Conservation (phyloP, 441 rosid species). For the Eruca vesicaria region DNA sequence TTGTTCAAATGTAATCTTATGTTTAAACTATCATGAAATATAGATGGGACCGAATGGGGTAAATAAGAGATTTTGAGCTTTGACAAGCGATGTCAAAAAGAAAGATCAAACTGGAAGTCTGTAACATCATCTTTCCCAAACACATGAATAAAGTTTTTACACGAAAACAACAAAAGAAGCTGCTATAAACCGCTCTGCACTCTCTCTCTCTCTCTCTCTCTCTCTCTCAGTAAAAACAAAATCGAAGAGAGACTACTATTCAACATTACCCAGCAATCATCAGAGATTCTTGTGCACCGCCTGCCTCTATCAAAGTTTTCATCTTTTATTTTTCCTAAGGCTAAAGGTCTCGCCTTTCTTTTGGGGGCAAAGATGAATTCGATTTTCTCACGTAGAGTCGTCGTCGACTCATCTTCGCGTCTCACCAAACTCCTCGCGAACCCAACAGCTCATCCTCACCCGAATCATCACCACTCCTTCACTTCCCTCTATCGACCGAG, state of each 20-base stretch:
- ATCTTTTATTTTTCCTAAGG: background rate
- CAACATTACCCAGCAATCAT: background rate
- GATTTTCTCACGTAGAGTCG: constrained; percentile 40
- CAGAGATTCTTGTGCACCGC: no score
- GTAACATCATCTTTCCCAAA: constrained; percentile 11
- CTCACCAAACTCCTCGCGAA: constrained; percentile 32
- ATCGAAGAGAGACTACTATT: background rate
- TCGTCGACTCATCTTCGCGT: constrained; percentile 42
- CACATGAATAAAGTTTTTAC: background rate
- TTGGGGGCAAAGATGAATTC: constrained; percentile 50
- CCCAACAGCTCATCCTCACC: constrained; percentile 25
- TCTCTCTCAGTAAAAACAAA: background rate
- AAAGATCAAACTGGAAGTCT: background rate
- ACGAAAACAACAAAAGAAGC: constrained; percentile 12
- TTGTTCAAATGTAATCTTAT: background rate
- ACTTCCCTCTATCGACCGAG: constrained; percentile 34
- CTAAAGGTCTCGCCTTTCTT: constrained; percentile 13
- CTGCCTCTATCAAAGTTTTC: constrained; percentile 2
- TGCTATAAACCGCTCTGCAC: background rate
- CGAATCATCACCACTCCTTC: constrained; percentile 31
- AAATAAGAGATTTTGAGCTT: background rate
- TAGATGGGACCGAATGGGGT: background rate
- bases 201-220: background rate
- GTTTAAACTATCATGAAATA: background rate
- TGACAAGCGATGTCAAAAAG: background rate